phyloP scores from a whole-genome alignment of 805 yeast genomes.

The Ogataea nonfermentans region DNA sequence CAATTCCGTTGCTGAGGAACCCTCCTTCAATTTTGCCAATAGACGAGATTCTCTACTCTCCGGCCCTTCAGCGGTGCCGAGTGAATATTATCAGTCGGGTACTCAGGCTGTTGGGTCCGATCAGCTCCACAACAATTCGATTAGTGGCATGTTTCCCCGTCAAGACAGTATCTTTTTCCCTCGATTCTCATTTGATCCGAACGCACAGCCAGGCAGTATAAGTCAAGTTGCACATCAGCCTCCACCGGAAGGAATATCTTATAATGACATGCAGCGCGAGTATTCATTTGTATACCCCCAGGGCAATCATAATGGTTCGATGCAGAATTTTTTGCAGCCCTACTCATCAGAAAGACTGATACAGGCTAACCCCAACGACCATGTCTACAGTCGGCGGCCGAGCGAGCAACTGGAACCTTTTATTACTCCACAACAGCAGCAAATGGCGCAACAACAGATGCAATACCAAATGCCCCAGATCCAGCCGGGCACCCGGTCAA shows the following conservation, averaged over 20 bases:
- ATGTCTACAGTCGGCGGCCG: slow-evolving; percentile 38
- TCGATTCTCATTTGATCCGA: slow-evolving; percentile 29
- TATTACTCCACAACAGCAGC: slow-evolving; percentile 30
- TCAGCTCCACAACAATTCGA: slow-evolving; percentile 20
- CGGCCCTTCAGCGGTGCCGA: slow-evolving; percentile 18
- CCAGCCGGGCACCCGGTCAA: slow-evolving; percentile 22
- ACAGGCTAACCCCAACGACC: slow-evolving; percentile 24
- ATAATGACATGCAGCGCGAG: slow-evolving; percentile 28
- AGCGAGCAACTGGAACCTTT: slow-evolving; percentile 52
- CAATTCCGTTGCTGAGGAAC: slow-evolving; percentile 27
- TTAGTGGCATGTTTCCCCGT: slow-evolving; percentile 24
- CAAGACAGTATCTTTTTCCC: slow-evolving; percentile 33
- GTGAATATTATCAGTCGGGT: slow-evolving; percentile 14
- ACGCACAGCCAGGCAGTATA: slow-evolving; percentile 19
- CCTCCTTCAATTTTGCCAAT: slow-evolving; percentile 26
- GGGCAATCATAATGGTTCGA: slow-evolving; percentile 18
- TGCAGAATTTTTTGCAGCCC: slow-evolving; percentile 24
- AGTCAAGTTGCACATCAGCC: slow-evolving; percentile 17
- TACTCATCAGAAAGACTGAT: slow-evolving; percentile 28
- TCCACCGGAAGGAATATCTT: slow-evolving; percentile 23
- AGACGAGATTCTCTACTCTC: slow-evolving; percentile 28
- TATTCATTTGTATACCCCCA: slow-evolving; percentile 29
- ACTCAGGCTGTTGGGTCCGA: slow-evolving; percentile 8
- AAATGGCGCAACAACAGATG: slow-evolving; percentile 14
- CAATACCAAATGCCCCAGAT: slow-evolving; percentile 16